These are phyloP conservation scores for Physaria fendleri DNA, from an alignment of 345 rosid species.

Conservation along the genomic window DNA sequence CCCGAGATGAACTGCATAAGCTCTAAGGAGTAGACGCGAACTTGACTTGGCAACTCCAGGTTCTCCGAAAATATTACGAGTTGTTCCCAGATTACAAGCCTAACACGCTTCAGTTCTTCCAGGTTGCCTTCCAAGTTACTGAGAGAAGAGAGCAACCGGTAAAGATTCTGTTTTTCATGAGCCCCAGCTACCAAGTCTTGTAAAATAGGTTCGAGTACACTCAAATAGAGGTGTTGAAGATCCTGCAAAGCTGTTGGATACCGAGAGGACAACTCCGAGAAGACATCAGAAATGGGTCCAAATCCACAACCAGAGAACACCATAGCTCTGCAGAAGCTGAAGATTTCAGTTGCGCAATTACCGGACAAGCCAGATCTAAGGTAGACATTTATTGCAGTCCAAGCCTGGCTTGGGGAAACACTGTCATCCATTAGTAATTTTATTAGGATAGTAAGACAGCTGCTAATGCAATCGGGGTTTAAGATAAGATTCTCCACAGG, in stretches of 20 bases:
- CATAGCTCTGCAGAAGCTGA: slow-evolving; percentile 70
- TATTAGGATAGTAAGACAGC: slow-evolving; percentile 56
- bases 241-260: slow-evolving; percentile 31
- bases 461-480: slow-evolving; percentile 49
- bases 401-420: slow-evolving; percentile 89
- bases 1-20: slow-evolving; percentile 76
- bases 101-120: slow-evolving; percentile 61
- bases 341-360: slow-evolving; percentile 41
- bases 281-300: slow-evolving; percentile 64
- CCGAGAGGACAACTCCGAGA: slow-evolving; percentile 41
- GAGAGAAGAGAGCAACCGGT: slow-evolving; percentile 61
- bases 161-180: slow-evolving; percentile 46
- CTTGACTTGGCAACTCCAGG: slow-evolving; percentile 65
- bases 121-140: slow-evolving; percentile 67
- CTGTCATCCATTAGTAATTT: slow-evolving; percentile 80
- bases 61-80: slow-evolving; percentile 61
- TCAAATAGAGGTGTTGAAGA: slow-evolving; percentile 54
- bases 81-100: slow-evolving; percentile 70
- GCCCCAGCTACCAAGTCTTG: too few relatives aligned
- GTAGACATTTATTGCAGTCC: slow-evolving; percentile 57
- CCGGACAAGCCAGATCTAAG: slow-evolving; percentile 45
- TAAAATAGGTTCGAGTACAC: too few relatives aligned
- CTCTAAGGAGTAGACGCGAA: slow-evolving; percentile 74
- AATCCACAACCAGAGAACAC: slow-evolving; percentile 80
- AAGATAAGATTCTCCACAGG: slow-evolving; percentile 33